phyloP scores from a whole-genome alignment of 1,284 basidiomycete genomes.

The Malassezia restricta region DNA sequence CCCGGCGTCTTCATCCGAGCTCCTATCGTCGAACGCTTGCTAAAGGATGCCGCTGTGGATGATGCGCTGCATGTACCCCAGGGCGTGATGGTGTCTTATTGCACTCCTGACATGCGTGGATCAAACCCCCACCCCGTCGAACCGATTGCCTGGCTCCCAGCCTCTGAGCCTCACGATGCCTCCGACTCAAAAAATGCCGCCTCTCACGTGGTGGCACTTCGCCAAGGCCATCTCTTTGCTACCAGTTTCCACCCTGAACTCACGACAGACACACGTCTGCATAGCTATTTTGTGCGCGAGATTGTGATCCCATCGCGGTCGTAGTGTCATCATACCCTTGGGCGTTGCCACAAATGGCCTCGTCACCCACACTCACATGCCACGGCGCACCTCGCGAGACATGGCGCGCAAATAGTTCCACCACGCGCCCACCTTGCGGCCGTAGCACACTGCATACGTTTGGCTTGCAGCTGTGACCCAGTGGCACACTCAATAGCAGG shows the following conservation, averaged over 20 bases:
- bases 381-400: constrained; percentile 31
- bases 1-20: constrained; percentile 89
- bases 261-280: constrained; percentile 72
- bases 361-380: constrained; percentile 53
- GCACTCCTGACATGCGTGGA: constrained; percentile 4
- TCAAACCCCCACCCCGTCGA: constrained; percentile 38
- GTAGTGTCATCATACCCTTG: constrained; percentile 5
- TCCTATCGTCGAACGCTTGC: constrained; percentile 53
- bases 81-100: constrained; percentile 1
- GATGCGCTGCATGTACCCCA: constrained; percentile 5
- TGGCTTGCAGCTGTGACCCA: constrained; percentile 15
- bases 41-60: constrained; percentile 1
- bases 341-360: constrained; percentile 52
- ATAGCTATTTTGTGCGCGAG: constrained; percentile 62
- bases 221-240: constrained; percentile 70
- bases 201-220: constrained; percentile 66
- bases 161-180: background rate
- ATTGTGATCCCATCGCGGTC: background rate
- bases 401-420: constrained; percentile 38
- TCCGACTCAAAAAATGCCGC: constrained; percentile 28
- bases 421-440: constrained; percentile 5
- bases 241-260: constrained; percentile 93
- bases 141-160: constrained; percentile 63
- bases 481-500: constrained; percentile 1
- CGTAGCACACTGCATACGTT: background rate